phyloP scores from a whole-genome alignment of 148 eudicot genomes.

The Limonium bicolor region DNA sequence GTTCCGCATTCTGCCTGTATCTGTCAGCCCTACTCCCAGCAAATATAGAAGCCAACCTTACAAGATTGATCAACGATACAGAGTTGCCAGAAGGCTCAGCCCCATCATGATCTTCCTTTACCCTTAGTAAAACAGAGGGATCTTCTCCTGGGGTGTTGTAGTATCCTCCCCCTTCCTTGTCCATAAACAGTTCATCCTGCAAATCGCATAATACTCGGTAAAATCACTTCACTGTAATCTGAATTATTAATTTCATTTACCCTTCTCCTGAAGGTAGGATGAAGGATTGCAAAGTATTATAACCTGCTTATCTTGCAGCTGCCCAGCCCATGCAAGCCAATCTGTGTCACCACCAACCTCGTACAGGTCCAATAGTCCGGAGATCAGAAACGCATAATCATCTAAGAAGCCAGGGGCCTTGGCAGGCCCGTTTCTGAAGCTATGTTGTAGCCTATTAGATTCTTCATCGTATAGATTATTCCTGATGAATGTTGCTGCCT shows the following conservation, averaged over 20 bases:
- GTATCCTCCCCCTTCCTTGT: constrained; percentile 79
- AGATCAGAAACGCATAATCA: constrained; percentile 82
- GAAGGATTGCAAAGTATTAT: constrained; percentile 7
- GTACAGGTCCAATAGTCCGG: constrained; percentile 70
- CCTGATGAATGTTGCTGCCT: constrained; percentile 60
- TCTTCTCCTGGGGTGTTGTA: constrained; percentile 88
- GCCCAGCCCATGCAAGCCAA: constrained; percentile 86
- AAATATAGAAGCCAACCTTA: constrained; percentile 51
- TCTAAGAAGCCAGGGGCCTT: constrained; percentile 94
- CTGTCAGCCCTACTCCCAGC: constrained; percentile 26
- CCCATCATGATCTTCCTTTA: constrained; percentile 95
- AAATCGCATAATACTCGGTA: too few relatives aligned
- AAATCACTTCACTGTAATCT: too few relatives aligned
- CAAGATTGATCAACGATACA: constrained; percentile 67
- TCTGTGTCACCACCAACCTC: constrained; percentile 54
- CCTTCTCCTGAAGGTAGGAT: background rate
- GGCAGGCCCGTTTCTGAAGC: constrained; percentile 87
- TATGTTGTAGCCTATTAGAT: constrained; percentile 54
- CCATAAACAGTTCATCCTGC: constrained; percentile 88
- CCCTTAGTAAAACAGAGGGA: constrained; percentile 79
- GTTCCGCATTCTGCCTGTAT: constrained; percentile 53
- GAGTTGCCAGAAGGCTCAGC: constrained; percentile 99
- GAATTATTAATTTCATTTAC: too few relatives aligned
- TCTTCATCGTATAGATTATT: constrained; percentile 43
- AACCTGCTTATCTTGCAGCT: constrained; percentile 85